Base-by-base conservation (phyloP, 495 filamentous ascomycete genomes). In the Neohortaea acidophila region DNA sequence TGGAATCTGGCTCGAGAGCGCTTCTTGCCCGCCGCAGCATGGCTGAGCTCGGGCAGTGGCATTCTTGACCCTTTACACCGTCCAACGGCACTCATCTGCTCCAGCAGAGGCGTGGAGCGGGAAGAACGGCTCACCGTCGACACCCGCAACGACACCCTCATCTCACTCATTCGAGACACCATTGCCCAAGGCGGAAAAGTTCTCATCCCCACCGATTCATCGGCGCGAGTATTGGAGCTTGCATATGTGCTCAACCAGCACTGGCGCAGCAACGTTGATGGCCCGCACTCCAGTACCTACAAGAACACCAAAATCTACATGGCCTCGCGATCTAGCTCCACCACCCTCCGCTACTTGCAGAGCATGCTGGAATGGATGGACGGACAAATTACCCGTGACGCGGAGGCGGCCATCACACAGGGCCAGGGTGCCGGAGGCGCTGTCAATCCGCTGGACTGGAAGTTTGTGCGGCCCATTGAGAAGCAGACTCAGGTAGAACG, bases 331-430 rank as follows among this genome's bases (percentile, higher is more conserved):
- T 86, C 77, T 44, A 75, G 79, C 36, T 70, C 74, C 36, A 81
- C 80, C 18, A 87, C 83, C 1, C 83, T 93, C 76, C 65, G 79
- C 39, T 76, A 92, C 38, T 81, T 86, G 12, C 70, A 84, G 44
- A 94, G 87, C 55, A 93, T 96, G 84, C 61, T 96, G 38, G 89
- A 99, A 56, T 99, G 89, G 89, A 96, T 94, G 84, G 85, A 94
- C 51, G 85, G 94, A 49, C 77, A 70, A 33, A 84, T 99, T 34
- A 72, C 92, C 36, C 71, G 78, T 33, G 85, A 94, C 45, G 91
- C 94, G 40, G 91, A 99, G 58, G 75, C 78, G 1, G 74, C 78
- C 1, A 52, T 41, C 43, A 36, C 45, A 12, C 66, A 3, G 66
- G 64, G 18, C 18, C 48, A 45, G 22, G 81, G 76, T 0, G 19